These are phyloP conservation scores for Polymyxa betae DNA, from an alignment of 208 protist species.

Conservation along the genomic window DNA sequence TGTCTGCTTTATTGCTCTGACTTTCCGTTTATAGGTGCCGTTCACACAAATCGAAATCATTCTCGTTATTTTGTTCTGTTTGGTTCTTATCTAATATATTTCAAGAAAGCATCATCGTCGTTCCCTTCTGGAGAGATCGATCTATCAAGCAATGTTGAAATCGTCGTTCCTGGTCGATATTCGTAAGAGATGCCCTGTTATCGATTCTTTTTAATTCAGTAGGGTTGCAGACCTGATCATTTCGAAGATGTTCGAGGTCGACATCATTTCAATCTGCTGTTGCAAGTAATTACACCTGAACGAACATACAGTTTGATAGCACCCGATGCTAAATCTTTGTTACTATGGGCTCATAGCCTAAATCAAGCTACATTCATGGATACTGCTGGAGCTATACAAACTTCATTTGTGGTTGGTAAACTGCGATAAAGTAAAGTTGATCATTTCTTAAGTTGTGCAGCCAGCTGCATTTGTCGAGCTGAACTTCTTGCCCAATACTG, in stretches of 20 bases:
- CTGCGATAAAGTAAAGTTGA: not conserved
- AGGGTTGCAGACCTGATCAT: not conserved
- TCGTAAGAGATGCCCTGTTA: not conserved
- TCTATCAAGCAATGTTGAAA: not conserved
- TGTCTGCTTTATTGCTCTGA: not conserved
- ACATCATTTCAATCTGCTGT: not conserved
- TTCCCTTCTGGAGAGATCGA: conserved; percentile 12
- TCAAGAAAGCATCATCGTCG: not conserved
- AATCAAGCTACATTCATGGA: not conserved
- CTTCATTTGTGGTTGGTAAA: not conserved
- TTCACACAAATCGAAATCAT: not conserved
- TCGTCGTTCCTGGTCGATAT: not conserved
- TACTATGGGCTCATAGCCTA: not conserved
- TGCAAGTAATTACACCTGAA: not conserved
- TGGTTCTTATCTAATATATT: not conserved
- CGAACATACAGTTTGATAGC: not conserved
- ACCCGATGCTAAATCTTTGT: conserved; percentile 10
- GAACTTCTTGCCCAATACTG: not conserved
- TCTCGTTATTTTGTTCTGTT: not conserved
- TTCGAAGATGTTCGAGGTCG: not conserved
- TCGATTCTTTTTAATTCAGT: not conserved
- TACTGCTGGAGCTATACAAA: not conserved
- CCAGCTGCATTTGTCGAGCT: not conserved
- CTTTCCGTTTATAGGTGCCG: not conserved
- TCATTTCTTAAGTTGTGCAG: not conserved